Conservation (phyloP, 805 yeast species). For the Ogataea kodamae region DNA sequence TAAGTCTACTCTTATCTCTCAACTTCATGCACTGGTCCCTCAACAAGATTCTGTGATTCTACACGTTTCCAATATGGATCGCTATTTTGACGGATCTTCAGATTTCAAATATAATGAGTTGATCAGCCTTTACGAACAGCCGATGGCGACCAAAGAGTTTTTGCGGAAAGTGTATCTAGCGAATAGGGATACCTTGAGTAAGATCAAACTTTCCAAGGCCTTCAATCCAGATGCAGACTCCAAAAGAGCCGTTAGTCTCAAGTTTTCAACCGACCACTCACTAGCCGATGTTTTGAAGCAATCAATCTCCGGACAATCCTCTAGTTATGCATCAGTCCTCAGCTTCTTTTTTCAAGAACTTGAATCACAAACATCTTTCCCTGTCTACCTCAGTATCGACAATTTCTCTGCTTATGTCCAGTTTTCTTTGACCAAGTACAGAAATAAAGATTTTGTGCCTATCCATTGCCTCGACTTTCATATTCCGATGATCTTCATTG, state of each 20-base stretch:
- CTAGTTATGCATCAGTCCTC: constrained; percentile 42
- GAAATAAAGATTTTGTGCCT: constrained; percentile 49
- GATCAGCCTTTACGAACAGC: constrained; percentile 61
- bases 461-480: constrained; percentile 64
- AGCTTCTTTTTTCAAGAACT: constrained; percentile 55
- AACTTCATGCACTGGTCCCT: constrained; percentile 54
- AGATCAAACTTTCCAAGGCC: constrained; percentile 25
- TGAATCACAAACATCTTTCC: constrained; percentile 44
- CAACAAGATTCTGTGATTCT: constrained; percentile 45
- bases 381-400: constrained; percentile 70
- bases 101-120: constrained; percentile 59
- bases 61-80: constrained; percentile 60
- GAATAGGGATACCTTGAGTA: constrained; percentile 39
- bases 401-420: constrained; percentile 63
- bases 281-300: constrained; percentile 43
- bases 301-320: constrained; percentile 25
- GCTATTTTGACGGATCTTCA: constrained; percentile 65
- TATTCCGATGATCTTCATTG: constrained; percentile 53
- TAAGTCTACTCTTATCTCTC: constrained; percentile 69
- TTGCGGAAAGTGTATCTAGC: constrained; percentile 48
- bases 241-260: constrained; percentile 13
- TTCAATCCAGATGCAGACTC: constrained; percentile 22
- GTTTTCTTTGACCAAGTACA: constrained; percentile 55
- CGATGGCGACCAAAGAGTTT: constrained; percentile 66
- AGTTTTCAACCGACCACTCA: constrained; percentile 24